Conservation (phyloP, 148 eudicot species). For the Hydrangea macrophylla region DNA sequence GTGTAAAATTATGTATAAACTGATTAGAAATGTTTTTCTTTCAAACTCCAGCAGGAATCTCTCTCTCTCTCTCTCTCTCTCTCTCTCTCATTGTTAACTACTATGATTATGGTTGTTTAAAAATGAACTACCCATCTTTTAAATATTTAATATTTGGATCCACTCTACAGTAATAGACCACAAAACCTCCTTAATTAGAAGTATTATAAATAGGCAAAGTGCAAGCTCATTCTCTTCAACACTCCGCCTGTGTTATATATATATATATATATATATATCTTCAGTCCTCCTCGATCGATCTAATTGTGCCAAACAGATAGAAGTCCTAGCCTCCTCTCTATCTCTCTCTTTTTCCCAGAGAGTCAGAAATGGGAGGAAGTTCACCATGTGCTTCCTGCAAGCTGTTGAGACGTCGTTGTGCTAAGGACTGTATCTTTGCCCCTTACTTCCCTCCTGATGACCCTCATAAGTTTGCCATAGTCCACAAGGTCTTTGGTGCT, state of each 20-base stretch:
- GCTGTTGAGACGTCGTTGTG: constrained; percentile 77
- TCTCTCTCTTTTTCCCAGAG: neutral
- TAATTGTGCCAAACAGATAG: neutral
- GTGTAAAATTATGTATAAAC: neutral
- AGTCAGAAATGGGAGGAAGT: constrained; percentile 39
- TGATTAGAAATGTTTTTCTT: neutral
- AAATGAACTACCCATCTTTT: too few species aligned
- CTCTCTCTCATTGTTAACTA: neutral
- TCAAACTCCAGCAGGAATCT: neutral
- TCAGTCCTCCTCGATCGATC: too few species aligned
- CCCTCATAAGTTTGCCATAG: constrained; percentile 86
- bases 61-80: neutral
- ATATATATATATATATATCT: neutral
- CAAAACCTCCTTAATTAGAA: constrained; percentile 3
- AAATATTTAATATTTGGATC: too few species aligned
- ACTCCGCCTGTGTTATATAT: neutral
- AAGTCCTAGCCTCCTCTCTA: neutral
- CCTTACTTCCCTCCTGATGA: constrained; percentile 87
- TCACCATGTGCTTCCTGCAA: constrained; percentile 97
- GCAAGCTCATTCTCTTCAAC: constrained; percentile 26
- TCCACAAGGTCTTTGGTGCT: constrained; percentile 92
- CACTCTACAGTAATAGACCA: neutral
- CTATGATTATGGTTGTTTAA: neutral
- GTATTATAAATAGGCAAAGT: constrained; percentile 24
- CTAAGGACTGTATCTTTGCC: constrained; percentile 86